Evolutionary conservation across 2,329 filamentous ascomycete genomes (phyloP).

Genomic region (Hymenoscyphus salicellus): DNA sequence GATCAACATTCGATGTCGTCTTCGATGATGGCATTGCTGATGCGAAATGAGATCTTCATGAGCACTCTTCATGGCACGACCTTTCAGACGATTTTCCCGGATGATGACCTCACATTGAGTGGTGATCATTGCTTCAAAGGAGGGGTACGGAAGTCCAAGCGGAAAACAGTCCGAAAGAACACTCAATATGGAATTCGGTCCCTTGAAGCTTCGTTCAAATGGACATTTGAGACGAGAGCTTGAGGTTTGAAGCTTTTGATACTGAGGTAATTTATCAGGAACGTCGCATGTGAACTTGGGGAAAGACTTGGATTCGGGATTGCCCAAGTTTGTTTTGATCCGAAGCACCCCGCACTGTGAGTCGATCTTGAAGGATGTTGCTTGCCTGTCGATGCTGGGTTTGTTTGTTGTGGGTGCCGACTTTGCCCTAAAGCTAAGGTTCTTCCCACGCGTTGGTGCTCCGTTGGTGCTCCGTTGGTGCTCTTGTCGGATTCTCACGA

Average conservation of each 20-base stretch:
- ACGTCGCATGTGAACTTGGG: not conserved
- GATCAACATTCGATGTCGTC: not conserved
- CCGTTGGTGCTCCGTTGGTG: too few species aligned
- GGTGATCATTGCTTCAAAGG: constrained; percentile 1
- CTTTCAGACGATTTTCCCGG: constrained; percentile 8
- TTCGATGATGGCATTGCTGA: not conserved
- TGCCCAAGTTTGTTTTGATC: not conserved
- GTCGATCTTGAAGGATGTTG: not conserved
- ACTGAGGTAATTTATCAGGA: not conserved
- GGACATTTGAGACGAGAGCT: not conserved
- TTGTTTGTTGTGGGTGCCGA: not conserved
- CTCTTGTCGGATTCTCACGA: not conserved
- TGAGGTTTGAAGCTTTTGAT: not conserved
- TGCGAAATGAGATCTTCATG: constrained; percentile 6
- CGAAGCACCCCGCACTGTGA: not conserved
- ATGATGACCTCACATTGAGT: constrained; percentile 10
- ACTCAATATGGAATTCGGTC: not conserved
- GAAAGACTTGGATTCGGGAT: not conserved
- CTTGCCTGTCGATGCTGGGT: not conserved
- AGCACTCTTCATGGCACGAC: constrained; percentile 5
- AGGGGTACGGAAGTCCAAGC: not conserved
- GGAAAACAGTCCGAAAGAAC: not conserved
- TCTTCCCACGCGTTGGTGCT: too few species aligned
- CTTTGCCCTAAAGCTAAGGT: not conserved
- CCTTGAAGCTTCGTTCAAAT: not conserved